phyloP scores from a whole-genome alignment of 148 eudicot species.

The Rhododendron kiyosumense region DNA sequence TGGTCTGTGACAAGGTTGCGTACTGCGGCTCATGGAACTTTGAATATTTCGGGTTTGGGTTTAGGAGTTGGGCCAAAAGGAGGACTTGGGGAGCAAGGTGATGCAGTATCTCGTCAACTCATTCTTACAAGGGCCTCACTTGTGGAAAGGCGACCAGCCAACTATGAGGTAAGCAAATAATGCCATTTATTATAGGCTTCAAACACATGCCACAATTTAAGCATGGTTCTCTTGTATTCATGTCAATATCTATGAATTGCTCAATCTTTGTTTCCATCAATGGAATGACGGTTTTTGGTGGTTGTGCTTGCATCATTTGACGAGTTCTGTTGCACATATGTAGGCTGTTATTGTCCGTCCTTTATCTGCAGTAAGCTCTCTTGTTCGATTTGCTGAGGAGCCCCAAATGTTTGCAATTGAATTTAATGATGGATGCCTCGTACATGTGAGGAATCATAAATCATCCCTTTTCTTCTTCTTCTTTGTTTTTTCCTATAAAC shows the following conservation, averaged over 20 bases:
- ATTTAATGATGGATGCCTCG: slow-evolving; percentile 92
- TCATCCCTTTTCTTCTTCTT: neutral
- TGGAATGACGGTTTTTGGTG: neutral
- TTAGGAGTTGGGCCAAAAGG: slow-evolving; percentile 89
- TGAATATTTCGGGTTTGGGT: slow-evolving; percentile 63
- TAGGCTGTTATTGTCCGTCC: slow-evolving; percentile 97
- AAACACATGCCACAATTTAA: neutral
- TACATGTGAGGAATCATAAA: slow-evolving; percentile 55
- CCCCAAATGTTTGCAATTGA: slow-evolving; percentile 99
- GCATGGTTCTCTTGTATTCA: neutral
- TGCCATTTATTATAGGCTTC: slow-evolving; percentile 2
- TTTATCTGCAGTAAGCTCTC: slow-evolving; percentile 74
- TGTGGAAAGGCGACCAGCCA: slow-evolving; percentile 95
- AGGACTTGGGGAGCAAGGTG: slow-evolving; percentile 94
- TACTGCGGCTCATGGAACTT: slow-evolving; percentile 86
- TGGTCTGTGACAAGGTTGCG: slow-evolving; percentile 97
- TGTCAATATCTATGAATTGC: neutral
- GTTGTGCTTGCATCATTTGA: neutral
- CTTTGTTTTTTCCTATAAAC: neutral
- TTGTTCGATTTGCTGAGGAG: slow-evolving; percentile 97
- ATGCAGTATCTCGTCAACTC: slow-evolving; percentile 91
- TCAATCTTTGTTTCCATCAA: neutral
- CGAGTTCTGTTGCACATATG: slow-evolving; percentile 23
- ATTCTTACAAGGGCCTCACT: slow-evolving; percentile 87
- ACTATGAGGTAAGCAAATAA: slow-evolving; percentile 73